Evolutionary conservation across 2,329 filamentous ascomycete species (phyloP), one percentile per base, ranked within the genome.

Genomic region (Colletotrichum sp.): DNA sequence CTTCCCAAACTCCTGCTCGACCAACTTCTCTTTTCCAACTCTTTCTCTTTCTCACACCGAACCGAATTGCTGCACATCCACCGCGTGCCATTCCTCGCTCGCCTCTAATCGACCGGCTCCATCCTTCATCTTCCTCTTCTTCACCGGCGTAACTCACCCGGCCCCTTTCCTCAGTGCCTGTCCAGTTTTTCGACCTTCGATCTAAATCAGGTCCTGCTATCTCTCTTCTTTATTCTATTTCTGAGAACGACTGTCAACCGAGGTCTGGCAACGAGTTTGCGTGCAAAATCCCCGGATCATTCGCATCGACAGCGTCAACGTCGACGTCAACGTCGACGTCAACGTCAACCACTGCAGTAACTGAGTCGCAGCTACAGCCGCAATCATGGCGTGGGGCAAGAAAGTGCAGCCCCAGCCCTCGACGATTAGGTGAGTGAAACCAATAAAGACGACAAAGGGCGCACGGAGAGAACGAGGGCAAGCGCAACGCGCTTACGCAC

Each of bases 381-480:
- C 65, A 61, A 67, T 12, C 30, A 76, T 76, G 74, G 74, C 71
- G 21, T 76, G 74, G 74, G 74, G 74, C 30, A 76, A 74, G 60
- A 76, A 75, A 70, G 43, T 63, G 16, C 71, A 74, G 60, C 36
- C 74, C 5, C 65, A 68, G 21, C 67, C 74, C 43, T 76, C 74
- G 24, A 70, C 74, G 14, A 55, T 76, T 10, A 71, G 71, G 74
- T 75, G 21, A 71, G 74, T 70, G 21, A 57, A 7, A 28, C 16
- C 30, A 52, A 21, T 57, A 34, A 43, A 57, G 16, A 12, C 21
- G n/a, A 26, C 26, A 34, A 34, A 72, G 24, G 14, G 28, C 24
- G 26, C 39, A 28, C n/a, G 24, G n/a, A n/a, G 34, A 64, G 7
- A 32, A 32, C 26, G 18, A 21, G 9, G 14, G 18, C 24, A 18